Conservation (phyloP, 164 flowering plant species). For the Vitis riparia region DNA sequence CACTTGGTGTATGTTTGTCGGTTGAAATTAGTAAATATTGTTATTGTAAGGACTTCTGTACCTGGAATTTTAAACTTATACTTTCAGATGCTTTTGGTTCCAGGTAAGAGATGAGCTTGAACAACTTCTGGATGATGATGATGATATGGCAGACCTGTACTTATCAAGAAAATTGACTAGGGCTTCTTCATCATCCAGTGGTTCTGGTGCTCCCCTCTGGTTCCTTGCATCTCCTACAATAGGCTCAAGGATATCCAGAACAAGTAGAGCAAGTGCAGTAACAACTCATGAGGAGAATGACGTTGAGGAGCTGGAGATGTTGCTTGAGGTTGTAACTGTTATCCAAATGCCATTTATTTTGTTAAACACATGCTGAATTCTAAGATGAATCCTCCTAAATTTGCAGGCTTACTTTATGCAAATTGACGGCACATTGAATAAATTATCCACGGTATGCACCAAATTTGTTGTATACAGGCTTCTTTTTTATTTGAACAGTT, state of each 20-base stretch:
- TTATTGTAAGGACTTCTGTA: too few relatives aligned
- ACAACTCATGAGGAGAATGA: conserved; percentile 79
- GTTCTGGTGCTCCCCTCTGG: conserved; percentile 63
- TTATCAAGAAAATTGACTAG: conserved; percentile 73
- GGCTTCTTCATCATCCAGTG: conserved; percentile 71
- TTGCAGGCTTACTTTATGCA: conserved; percentile 98
- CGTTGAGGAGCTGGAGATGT: conserved; percentile 96
- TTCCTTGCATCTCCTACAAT: conserved; percentile 71
- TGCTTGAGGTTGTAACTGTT: conserved; percentile 68
- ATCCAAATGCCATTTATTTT: background rate
- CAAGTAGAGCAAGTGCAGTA: conserved; percentile 73
- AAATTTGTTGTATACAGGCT: too few relatives aligned
- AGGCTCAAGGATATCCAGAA: conserved; percentile 75
- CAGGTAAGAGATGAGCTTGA: conserved; percentile 98
- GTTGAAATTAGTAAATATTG: background rate
- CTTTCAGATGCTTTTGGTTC: too few relatives aligned
- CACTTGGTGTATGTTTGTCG: background rate
- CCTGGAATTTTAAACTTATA: too few relatives aligned
- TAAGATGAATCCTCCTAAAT: background rate
- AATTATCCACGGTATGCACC: conserved; percentile 77
- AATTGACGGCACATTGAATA: conserved; percentile 91
- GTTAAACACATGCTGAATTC: conserved; percentile 1
- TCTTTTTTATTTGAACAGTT: too few relatives aligned
- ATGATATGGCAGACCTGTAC: conserved; percentile 96
- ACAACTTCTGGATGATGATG: conserved; percentile 94